phyloP scores from a whole-genome alignment of 768 basidiomycete species.

The Lyophyllum shimeji region DNA sequence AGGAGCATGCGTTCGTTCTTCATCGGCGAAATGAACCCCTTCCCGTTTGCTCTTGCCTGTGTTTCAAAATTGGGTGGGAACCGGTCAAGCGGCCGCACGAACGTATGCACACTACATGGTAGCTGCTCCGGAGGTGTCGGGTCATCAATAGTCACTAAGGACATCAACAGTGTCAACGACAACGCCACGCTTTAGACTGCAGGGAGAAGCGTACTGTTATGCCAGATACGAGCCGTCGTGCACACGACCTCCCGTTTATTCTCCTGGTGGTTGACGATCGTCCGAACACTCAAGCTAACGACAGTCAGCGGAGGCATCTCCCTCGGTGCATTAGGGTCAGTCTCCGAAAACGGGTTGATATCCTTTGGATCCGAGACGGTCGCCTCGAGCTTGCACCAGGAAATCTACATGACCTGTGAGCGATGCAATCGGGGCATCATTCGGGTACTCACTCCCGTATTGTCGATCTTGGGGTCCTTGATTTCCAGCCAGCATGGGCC shows the following conservation, averaged over 20 bases:
- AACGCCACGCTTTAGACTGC: neutral
- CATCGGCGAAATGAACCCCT: slow-evolving; percentile 70
- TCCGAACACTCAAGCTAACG: slow-evolving; percentile 84
- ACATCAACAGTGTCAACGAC: neutral
- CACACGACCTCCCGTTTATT: slow-evolving; percentile 96
- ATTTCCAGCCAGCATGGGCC: slow-evolving; percentile 97
- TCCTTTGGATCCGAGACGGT: slow-evolving; percentile 84
- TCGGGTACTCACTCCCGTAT: slow-evolving; percentile 66
- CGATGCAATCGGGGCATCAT: neutral
- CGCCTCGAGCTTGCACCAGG: slow-evolving; percentile 96
- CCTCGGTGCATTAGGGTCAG: slow-evolving; percentile 65
- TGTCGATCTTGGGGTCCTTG: slow-evolving; percentile 69
- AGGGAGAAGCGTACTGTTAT: slow-evolving; percentile 40
- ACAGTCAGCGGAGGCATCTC: slow-evolving; percentile 89
- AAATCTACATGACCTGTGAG: slow-evolving; percentile 53
- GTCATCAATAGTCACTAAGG: slow-evolving; percentile 85
- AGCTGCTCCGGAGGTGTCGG: slow-evolving; percentile 87
- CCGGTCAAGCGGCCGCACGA: slow-evolving; percentile 84
- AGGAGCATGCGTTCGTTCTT: slow-evolving; percentile 85
- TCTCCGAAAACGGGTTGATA: slow-evolving; percentile 79
- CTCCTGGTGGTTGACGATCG: slow-evolving; percentile 90
- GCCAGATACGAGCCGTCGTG: slow-evolving; percentile 82
- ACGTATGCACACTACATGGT: slow-evolving; percentile 81
- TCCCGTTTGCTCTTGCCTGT: slow-evolving; percentile 59
- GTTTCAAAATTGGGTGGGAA: slow-evolving; percentile 86